These are phyloP conservation scores for Phytopythium vexans DNA, from an alignment of 352 stramenopile species.

Conservation along the genomic window DNA sequence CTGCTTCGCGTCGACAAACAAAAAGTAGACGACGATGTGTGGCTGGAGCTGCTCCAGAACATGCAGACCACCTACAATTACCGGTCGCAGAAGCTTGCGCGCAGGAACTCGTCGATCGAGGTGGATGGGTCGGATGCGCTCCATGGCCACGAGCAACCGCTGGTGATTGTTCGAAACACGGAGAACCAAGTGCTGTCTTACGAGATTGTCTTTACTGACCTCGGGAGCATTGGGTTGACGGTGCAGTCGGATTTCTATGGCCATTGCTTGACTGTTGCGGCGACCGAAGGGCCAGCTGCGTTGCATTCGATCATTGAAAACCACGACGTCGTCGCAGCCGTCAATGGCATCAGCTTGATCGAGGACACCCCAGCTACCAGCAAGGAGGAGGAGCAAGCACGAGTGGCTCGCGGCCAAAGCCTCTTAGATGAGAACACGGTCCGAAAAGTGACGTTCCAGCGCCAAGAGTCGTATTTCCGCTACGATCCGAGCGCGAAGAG, in stretches of 20 bases:
- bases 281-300: constrained; percentile 28
- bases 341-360: constrained; percentile 27
- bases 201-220: constrained; percentile 52
- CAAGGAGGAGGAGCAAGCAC: constrained; percentile 29
- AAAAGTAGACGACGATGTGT: constrained; percentile 43
- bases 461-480: constrained; percentile 52
- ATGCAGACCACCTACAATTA: constrained; percentile 47
- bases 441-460: constrained; percentile 40
- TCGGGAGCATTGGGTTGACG: constrained; percentile 31
- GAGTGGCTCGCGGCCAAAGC: constrained; percentile 19
- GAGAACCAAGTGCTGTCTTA: constrained; percentile 64
- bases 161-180: constrained; percentile 53
- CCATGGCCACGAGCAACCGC: constrained; percentile 23
- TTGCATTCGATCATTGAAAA: constrained; percentile 44
- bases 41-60: constrained; percentile 43
- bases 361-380: constrained; percentile 17
- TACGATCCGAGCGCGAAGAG: constrained; percentile 22
- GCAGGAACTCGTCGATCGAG: constrained; percentile 17
- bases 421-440: constrained; percentile 20
- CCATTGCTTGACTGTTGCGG: constrained; percentile 41
- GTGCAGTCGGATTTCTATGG: constrained; percentile 59
- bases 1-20: constrained; percentile 36
- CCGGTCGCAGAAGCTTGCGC: constrained; percentile 8
- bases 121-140: constrained; percentile 2
- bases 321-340: constrained; percentile 50